Percentiles rank a stretch among this genome's conserved stretches.
These are phyloP conservation scores for Colletotrichum sublineola DNA, from an alignment of 2,329 filamentous ascomycete genomes.

Conservation along the genomic window DNA sequence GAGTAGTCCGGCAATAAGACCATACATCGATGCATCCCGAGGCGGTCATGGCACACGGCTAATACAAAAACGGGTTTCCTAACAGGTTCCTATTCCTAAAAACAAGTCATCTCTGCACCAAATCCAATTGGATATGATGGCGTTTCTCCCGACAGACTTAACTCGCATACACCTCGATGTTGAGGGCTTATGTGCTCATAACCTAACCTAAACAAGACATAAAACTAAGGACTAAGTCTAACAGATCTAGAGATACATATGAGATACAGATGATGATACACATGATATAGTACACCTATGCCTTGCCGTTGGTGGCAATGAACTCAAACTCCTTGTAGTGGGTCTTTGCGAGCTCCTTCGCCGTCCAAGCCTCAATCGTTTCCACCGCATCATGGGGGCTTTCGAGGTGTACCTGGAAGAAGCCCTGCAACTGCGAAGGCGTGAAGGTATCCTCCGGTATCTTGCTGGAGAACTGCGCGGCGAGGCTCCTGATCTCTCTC, in stretches of 20 bases:
- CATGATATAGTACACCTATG: constrained; percentile 7
- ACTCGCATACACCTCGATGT: neutral
- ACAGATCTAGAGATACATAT: neutral
- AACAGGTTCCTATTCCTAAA: neutral
- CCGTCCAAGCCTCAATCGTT: constrained; percentile 54
- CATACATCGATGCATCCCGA: neutral
- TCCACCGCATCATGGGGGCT: constrained; percentile 53
- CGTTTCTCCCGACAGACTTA: neutral
- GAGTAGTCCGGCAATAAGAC: neutral
- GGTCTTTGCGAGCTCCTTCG: constrained; percentile 49
- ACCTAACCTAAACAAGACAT: neutral
- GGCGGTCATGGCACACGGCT: neutral
- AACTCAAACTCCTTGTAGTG: constrained; percentile 51
- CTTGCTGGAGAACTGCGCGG: constrained; percentile 65
- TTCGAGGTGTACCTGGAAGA: constrained; percentile 59
- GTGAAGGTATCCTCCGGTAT: constrained; percentile 63
- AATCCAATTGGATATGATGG: neutral
- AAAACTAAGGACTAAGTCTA: neutral
- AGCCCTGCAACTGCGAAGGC: constrained; percentile 64
- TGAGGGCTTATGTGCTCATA: neutral
- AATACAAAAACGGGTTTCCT: neutral
- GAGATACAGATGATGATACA: constrained; percentile 9
- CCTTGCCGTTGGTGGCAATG: constrained; percentile 11
- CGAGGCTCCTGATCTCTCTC: constrained; percentile 59
- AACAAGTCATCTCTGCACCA: neutral